Evolutionary conservation across 2,329 filamentous ascomycete species (phyloP), one percentile per base, ranked within the genome.

Genomic region (Aspergillus hortae): DNA sequence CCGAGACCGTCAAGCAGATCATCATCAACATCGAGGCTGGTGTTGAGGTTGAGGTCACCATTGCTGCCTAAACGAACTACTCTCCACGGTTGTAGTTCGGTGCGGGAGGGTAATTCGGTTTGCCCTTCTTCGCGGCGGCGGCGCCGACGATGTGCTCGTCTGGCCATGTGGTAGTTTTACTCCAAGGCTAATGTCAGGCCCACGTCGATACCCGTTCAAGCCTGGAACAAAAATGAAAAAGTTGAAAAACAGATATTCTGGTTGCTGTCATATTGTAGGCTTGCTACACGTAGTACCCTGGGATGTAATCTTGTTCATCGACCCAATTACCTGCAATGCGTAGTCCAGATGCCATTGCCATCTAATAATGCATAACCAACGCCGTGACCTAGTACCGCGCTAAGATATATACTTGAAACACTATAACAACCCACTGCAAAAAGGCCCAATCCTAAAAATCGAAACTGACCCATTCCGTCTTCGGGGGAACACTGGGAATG

Each of bases 401-500:
- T 38, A 38, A 38, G 35, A 38, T 17, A 38, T 38, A n/a, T 38
- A 17, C 35, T 14, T n/a, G 14, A n/a, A 38, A 15, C 23, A 38
- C 35, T 12, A 38, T 38, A 38, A n/a, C 23, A 23, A 17, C 4
- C 4, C 35, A 9, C 5, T 2, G 15, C 35, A 38, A 38, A n/a
- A 38, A 19, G 19, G 15, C 10, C 11, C 40, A 12, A 42, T 25
- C 14, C 32, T 69, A 92, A 62, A 92, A 85, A 65, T 90, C 83
- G 81, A 87, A 92, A 25, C 75, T 71, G 58, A 84, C 85, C 77
- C 85, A 92, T 64, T 92, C 90, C 55, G 84, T 79, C 70, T 85
- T 86, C 0, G 92, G 92, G 17, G 92, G 89, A 43, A 90, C 74
- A 60, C 87, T 79, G 0, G 92, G 92, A 74, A 96, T 87, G 6